phyloP scores from a whole-genome alignment of 768 basidiomycete genomes.

The Nidularia pulvinata region DNA sequence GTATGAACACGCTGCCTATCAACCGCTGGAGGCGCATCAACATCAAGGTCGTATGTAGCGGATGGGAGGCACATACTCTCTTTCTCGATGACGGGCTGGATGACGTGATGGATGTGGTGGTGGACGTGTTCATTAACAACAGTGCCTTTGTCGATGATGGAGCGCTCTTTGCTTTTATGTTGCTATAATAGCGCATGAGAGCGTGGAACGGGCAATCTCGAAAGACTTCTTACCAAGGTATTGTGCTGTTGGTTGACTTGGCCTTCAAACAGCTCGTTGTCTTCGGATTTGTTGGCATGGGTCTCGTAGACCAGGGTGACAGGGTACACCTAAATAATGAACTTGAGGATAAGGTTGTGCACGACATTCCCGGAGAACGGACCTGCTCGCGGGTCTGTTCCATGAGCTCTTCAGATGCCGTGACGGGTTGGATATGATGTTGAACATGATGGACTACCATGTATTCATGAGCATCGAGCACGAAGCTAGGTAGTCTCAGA shows the following conservation, averaged over 20 bases:
- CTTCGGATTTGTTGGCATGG: constrained; percentile 23
- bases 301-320: constrained; percentile 20
- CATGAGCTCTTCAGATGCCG: constrained; percentile 16
- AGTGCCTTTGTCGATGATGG: constrained; percentile 28
- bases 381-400: constrained; percentile 24
- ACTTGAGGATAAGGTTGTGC: too few relatives aligned
- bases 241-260: constrained; percentile 23
- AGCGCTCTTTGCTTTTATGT: constrained; percentile 20
- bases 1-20: constrained; percentile 25
- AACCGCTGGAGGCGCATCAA: constrained; percentile 14
- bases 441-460: constrained; percentile 32
- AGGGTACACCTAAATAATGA: constrained; percentile 20
- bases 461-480: not conserved
- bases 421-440: constrained; percentile 32
- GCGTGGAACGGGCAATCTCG: too few relatives aligned
- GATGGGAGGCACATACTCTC: constrained; percentile 20
- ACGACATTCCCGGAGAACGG: constrained; percentile 1
- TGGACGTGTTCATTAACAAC: constrained; percentile 24
- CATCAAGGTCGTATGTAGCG: not conserved
- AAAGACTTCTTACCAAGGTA: constrained; percentile 16
- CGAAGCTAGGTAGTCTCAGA: not conserved
- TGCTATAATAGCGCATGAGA: constrained; percentile 4
- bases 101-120: constrained; percentile 34
- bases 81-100: constrained; percentile 36
- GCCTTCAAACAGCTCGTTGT: constrained; percentile 20